Base-by-base conservation (phyloP, 1,139 yeast species). In the Protomyces lactucae-debilis region DNA sequence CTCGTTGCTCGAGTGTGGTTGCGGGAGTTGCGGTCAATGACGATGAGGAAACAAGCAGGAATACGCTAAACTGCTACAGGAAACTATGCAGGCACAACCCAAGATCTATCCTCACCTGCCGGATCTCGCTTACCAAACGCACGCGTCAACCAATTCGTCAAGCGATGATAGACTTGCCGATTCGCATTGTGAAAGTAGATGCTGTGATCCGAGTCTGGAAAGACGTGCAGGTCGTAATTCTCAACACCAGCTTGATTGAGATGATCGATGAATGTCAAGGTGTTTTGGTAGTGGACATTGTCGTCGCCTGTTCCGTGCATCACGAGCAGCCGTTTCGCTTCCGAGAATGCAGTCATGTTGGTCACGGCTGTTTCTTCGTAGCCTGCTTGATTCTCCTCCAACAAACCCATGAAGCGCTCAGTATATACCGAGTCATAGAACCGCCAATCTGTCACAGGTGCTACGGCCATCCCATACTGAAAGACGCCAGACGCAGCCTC, bases 301-400 rank as follows among this genome's bases (percentile, higher is more conserved):
- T 95, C 99, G 75, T 93, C 99, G 1, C 95, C 95, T 0, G 98
- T 87, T 0, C 99, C 99, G 72, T 93, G 99, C 86, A 92, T 86
- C 4, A 93, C 72, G 68, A 93, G 75, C 72, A 95, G 88, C 68
- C 97, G 78, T 45, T 80, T 77, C 71, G 87, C 85, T n/a, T 78
- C 77, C 0, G 76, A 79, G 55, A 83, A 73, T 40, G 85, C 79
- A 1, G 76, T 76, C 45, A 87, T 82, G 56, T 78, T 75, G 12
- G 80, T 75, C 45, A 80, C 72, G 1, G 83, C 79, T 2, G 78
- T 70, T 28, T 76, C 74, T 3, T 74, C 73, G 71, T 87, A 86
- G 0, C 86, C 86, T 21, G 80, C 76, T 8, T 74, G 72, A 72
- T 88, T 87, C 37, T 80, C 76, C 25, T 73, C 70, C 0, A 96